A percentile compares a stretch with the other conserved stretches of the same genome.
These are phyloP conservation scores for Rosa multiflora DNA, from an alignment of 306 rosid genomes.

Conservation along the genomic window DNA sequence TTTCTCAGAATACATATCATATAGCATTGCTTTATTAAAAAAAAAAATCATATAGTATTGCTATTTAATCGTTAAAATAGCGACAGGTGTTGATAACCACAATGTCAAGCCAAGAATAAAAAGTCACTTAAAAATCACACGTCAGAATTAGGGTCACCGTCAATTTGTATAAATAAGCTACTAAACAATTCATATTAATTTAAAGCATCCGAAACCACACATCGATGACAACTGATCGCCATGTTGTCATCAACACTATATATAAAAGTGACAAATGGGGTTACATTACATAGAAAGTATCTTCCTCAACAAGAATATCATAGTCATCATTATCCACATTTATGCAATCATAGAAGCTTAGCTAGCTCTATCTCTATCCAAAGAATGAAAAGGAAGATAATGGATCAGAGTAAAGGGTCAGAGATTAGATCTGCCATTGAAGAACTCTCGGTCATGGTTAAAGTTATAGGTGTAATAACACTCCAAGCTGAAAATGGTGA, in stretches of 20 bases:
- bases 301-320: background rate
- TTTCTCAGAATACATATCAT: background rate
- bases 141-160: conserved; percentile 23
- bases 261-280: background rate
- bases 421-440: conserved; percentile 73
- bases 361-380: background rate
- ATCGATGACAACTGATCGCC: background rate
- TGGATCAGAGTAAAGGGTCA: conserved; percentile 31
- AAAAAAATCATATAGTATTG: background rate
- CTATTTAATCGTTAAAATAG: background rate
- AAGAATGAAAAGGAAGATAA: conserved; percentile 19
- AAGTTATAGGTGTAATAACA: conserved; percentile 25
- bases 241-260: background rate
- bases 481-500: conserved; percentile 33
- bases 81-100: background rate
- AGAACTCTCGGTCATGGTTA: conserved; percentile 48
- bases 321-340: background rate
- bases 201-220: background rate
- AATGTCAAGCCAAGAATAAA: background rate
- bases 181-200: background rate
- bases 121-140: background rate
- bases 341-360: background rate
- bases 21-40: too few species aligned
- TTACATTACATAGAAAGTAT: background rate
- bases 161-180: background rate